Percentiles rank a stretch among this genome's conserved stretches.
phyloP scores from a whole-genome alignment of 306 rosid genomes.

The Myrica gale region DNA sequence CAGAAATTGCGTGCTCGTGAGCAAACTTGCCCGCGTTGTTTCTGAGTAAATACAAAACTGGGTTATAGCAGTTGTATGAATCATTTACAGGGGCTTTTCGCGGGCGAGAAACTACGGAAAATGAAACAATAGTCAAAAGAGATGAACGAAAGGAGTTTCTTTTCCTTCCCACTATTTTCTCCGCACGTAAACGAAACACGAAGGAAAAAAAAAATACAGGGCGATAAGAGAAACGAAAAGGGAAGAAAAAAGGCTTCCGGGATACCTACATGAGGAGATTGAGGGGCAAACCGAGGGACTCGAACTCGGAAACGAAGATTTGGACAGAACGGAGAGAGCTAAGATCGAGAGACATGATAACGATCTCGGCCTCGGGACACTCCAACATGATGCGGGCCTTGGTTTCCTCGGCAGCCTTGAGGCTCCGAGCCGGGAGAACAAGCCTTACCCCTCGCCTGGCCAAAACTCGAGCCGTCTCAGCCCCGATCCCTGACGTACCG shows the following conservation, averaged over 20 bases:
- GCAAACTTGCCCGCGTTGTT: constrained; percentile 93
- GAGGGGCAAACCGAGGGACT: constrained; percentile 65
- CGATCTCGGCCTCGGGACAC: constrained; percentile 50
- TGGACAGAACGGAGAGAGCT: constrained; percentile 68
- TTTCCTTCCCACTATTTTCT: background rate
- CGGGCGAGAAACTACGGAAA: background rate
- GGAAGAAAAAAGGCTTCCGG: background rate
- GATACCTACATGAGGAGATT: constrained; percentile 65
- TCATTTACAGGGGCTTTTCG: background rate
- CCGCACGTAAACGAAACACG: constrained; percentile 17
- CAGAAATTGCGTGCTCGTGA: constrained; percentile 60
- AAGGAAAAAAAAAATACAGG: background rate
- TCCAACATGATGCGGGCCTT: constrained; percentile 59
- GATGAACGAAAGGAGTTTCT: background rate
- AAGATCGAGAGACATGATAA: constrained; percentile 75
- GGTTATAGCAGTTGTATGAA: background rate
- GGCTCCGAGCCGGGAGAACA: constrained; percentile 67
- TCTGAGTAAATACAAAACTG: constrained; percentile 29
- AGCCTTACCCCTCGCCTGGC: constrained; percentile 82
- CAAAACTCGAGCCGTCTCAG: constrained; percentile 79
- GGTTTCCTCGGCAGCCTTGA: constrained; percentile 72
- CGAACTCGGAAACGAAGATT: constrained; percentile 55
- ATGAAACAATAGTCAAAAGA: background rate
- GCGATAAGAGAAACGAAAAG: background rate
- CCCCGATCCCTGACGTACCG: constrained; percentile 93